Evolutionary conservation across 2,329 filamentous ascomycete genomes (phyloP).

Genomic region (Botrytis galanthina): DNA sequence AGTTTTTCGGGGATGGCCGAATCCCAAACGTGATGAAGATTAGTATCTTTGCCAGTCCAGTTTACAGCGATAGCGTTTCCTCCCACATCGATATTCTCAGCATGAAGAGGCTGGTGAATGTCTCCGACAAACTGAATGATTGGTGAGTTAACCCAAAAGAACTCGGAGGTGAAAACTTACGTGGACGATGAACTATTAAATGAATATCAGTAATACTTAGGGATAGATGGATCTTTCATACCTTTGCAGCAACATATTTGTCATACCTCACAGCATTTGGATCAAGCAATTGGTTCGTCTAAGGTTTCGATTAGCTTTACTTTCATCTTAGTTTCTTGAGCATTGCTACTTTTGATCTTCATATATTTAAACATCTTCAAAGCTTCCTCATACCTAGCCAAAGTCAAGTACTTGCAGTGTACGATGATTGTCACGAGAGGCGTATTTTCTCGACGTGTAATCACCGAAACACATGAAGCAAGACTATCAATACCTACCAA

Average conservation of each 20-base stretch:
- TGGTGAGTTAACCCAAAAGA: constrained; percentile 1
- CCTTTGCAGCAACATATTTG: constrained; percentile 58
- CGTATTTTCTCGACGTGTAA: neutral
- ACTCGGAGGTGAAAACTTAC: constrained; percentile 30
- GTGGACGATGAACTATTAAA: constrained; percentile 36
- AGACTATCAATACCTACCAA: neutral
- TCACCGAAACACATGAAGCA: neutral
- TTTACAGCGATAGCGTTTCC: constrained; percentile 67
- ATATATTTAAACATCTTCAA: neutral
- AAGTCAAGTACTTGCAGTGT: neutral
- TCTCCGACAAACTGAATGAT: constrained; percentile 66
- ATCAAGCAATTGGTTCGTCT: constrained; percentile 34
- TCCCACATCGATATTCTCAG: constrained; percentile 60
- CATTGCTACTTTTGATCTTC: neutral
- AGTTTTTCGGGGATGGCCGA: constrained; percentile 65
- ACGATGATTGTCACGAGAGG: neutral
- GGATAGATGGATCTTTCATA: constrained; percentile 16
- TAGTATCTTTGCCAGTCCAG: constrained; percentile 56
- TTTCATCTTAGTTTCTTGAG: neutral
- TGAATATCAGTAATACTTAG: constrained; percentile 9
- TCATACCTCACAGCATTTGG: constrained; percentile 44
- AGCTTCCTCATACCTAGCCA: neutral
- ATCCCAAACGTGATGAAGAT: constrained; percentile 74
- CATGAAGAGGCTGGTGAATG: constrained; percentile 67
- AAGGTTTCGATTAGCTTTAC: constrained; percentile 42